These are phyloP conservation scores for Neonectria ditissima DNA, from an alignment of 2,329 filamentous ascomycete species.

Conservation along the genomic window DNA sequence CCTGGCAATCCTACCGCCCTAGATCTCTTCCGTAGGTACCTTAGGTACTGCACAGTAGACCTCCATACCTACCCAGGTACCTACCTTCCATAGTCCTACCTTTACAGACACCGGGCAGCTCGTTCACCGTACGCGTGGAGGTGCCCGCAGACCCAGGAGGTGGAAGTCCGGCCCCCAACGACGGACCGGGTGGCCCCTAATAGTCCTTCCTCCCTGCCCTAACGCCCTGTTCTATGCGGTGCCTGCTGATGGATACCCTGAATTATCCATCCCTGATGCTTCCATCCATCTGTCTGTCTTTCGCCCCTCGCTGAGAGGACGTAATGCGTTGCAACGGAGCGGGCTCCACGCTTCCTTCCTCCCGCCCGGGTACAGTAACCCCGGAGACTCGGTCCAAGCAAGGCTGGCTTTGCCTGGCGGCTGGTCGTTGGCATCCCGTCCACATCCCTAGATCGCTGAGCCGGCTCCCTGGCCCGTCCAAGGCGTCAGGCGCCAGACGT, in stretches of 20 bases:
- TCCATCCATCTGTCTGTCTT: no score
- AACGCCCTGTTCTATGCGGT: not conserved
- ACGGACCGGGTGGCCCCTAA: not conserved
- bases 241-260: not conserved
- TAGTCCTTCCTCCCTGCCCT: no score
- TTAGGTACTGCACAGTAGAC: no score
- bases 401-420: not conserved
- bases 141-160: not conserved
- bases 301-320: no score
- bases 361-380: not conserved
- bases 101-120: not conserved
- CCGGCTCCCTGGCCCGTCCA: conserved; percentile 6
- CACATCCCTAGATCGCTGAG: not conserved
- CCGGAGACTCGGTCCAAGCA: not conserved
- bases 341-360: no score
- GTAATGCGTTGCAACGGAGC: no score
- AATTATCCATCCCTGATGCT: no score
- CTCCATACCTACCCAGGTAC: no score
- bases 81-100: no score
- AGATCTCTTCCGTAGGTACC: not conserved
- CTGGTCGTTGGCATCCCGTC: no score
- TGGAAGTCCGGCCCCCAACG: not conserved
- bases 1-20: not conserved
- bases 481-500: conserved; percentile 17
- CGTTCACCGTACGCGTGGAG: not conserved